These are phyloP conservation scores for Vigna unguiculata DNA, from an alignment of 306 rosid genomes.

Conservation along the genomic window DNA sequence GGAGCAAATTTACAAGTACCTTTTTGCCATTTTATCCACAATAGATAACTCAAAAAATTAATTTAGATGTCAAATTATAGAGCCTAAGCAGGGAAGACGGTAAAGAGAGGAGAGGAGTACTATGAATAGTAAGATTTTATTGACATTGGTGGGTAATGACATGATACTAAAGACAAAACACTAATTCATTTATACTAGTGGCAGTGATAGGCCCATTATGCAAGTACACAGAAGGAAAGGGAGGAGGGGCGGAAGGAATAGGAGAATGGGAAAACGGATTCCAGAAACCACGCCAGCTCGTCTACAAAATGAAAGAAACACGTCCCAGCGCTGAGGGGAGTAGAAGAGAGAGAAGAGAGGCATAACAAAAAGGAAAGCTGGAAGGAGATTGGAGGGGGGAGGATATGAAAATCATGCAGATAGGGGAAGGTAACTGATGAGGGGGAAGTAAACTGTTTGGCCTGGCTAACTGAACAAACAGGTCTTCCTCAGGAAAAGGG, in stretches of 20 bases:
- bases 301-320: neutral
- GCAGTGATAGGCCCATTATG: neutral
- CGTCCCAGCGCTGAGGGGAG: neutral
- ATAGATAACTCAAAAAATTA: neutral
- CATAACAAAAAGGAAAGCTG: neutral
- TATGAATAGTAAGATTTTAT: neutral
- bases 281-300: neutral
- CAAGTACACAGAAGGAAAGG: neutral
- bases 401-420: neutral
- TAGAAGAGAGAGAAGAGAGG: neutral
- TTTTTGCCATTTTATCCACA: constrained; percentile 8
- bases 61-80: neutral
- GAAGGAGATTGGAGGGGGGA: neutral
- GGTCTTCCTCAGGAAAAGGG: neutral
- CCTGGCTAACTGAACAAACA: neutral
- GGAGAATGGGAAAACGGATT: neutral
- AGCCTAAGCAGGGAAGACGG: neutral
- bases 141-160: neutral
- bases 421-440: neutral
- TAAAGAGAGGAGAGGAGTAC: too few species aligned
- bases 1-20: neutral
- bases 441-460: neutral
- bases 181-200: neutral
- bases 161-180: constrained; percentile 12
- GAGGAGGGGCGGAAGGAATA: neutral